Conservation (phyloP, 352 stramenopile genomes). For the Globisporangium canariense region DNA sequence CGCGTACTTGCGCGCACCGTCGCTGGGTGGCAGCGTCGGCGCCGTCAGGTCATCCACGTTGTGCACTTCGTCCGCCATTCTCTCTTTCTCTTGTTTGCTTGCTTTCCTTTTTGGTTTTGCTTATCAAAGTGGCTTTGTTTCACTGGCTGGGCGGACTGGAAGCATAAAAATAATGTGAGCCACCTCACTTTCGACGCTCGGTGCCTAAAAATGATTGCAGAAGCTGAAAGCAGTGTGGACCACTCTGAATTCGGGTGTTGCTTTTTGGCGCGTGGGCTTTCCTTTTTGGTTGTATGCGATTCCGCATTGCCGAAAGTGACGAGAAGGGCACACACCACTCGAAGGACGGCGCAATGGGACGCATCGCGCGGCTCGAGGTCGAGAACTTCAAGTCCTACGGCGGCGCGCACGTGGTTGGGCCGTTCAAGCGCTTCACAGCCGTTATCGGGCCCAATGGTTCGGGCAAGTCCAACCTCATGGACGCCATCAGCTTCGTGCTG, state of each 20-base stretch:
- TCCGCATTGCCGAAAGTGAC: neutral
- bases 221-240: neutral
- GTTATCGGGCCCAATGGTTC: constrained; percentile 98
- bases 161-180: neutral
- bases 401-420: constrained; percentile 91
- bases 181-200: neutral
- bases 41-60: constrained; percentile 9
- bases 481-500: constrained; percentile 98
- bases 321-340: neutral
- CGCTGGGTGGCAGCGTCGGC: constrained; percentile 1
- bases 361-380: constrained; percentile 93
- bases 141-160: neutral
- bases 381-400: constrained; percentile 99
- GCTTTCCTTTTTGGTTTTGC: neutral
- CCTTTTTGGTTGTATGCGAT: neutral
- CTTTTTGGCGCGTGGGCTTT: neutral
- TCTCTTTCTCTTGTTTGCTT: neutral
- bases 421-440: constrained; percentile 97
- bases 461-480: constrained; percentile 93
- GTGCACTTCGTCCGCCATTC: constrained; percentile 9
- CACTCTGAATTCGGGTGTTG: neutral
- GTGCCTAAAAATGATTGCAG: neutral
- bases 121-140: constrained; percentile 1
- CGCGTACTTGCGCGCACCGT: constrained; percentile 35
- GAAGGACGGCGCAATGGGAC: constrained; percentile 51